These are phyloP conservation scores for Phytophthora europaea DNA, from an alignment of 352 stramenopile species.

Conservation along the genomic window DNA sequence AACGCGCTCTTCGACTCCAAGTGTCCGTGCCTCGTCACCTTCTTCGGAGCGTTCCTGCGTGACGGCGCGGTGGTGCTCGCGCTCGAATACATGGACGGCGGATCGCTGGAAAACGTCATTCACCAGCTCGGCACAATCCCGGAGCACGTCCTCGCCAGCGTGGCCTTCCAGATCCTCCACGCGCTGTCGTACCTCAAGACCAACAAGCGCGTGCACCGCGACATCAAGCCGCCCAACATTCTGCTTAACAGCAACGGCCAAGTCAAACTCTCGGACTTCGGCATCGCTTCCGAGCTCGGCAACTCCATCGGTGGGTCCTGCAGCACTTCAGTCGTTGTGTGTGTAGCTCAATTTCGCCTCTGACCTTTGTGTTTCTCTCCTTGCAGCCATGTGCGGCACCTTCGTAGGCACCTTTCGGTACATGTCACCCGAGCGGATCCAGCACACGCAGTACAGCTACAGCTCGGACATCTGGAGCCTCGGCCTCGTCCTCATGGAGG, in stretches of 20 bases:
- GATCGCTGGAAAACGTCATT: slow-evolving; percentile 92
- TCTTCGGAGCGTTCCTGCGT: slow-evolving; percentile 92
- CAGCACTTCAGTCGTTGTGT: not conserved
- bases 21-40: slow-evolving; percentile 89
- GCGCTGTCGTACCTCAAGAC: slow-evolving; percentile 96
- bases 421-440: slow-evolving; percentile 93
- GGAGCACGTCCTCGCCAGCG: slow-evolving; percentile 89
- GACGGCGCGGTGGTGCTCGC: slow-evolving; percentile 92
- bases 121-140: slow-evolving; percentile 83
- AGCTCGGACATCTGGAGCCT: slow-evolving; percentile 95
- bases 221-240: slow-evolving; percentile 98
- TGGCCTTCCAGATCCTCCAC: slow-evolving; percentile 95
- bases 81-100: slow-evolving; percentile 96
- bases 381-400: slow-evolving; percentile 92
- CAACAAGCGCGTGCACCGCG: slow-evolving; percentile 91
- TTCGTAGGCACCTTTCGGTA: slow-evolving; percentile 96
- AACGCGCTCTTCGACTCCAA: slow-evolving; percentile 88
- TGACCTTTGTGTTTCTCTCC: slow-evolving; percentile 23
- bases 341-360: not conserved
- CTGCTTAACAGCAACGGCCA: slow-evolving; percentile 92
- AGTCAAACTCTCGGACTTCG: slow-evolving; percentile 98
- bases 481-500: slow-evolving; percentile 93
- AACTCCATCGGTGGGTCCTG: slow-evolving; percentile 78
- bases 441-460: slow-evolving; percentile 91
- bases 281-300: slow-evolving; percentile 90